Evolutionary conservation across 2,329 filamentous ascomycete species (phyloP).

Genomic region (Juglanconis sp.): DNA sequence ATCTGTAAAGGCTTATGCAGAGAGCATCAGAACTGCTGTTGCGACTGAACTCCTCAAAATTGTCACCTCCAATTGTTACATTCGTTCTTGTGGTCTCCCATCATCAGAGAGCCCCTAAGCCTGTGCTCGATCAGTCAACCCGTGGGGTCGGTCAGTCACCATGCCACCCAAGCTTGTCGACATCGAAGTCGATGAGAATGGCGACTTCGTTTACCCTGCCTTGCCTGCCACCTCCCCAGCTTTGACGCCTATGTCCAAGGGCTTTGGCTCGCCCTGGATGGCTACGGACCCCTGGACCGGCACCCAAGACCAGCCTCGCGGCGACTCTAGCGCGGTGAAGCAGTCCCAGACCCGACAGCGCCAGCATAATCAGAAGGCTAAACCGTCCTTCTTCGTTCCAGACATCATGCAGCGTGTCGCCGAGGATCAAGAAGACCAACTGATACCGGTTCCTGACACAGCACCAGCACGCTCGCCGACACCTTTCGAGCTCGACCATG

Average conservation of each 20-base stretch:
- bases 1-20: too few species aligned
- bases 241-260: slow-evolving; percentile 1
- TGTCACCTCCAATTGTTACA: background rate
- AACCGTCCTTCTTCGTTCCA: slow-evolving; percentile 3
- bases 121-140: too few species aligned
- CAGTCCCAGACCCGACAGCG: background rate
- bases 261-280: background rate
- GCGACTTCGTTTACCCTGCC: background rate
- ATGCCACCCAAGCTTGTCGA: background rate
- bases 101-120: background rate
- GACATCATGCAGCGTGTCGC: background rate
- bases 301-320: slow-evolving; percentile 22
- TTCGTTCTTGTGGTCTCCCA: background rate
- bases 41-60: too few species aligned
- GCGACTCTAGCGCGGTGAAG: slow-evolving; percentile 30
- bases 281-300: background rate
- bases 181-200: background rate
- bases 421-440: background rate
- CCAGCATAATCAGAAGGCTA: background rate
- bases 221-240: background rate
- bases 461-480: too few species aligned
- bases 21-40: too few species aligned
- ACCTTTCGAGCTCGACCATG: too few species aligned
- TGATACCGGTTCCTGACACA: too few species aligned
- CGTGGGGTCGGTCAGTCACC: background rate